Conservation (phyloP, 345 rosid genomes). For the Populus euphratica region DNA sequence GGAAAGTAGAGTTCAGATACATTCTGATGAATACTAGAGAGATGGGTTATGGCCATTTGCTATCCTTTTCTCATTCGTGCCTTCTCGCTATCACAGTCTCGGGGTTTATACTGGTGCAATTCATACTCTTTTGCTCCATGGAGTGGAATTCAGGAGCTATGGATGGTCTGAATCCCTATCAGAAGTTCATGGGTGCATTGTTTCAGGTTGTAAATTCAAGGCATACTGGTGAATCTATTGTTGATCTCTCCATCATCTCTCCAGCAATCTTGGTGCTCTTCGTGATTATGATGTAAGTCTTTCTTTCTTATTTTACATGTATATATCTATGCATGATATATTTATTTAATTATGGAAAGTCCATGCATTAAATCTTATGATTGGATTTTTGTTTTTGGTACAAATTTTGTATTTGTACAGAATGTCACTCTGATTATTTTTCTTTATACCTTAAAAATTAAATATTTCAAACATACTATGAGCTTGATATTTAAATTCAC, state of each 20-base stretch:
- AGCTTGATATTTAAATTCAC: too few species aligned
- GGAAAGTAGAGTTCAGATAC: slow-evolving; percentile 13
- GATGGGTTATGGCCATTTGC: slow-evolving; percentile 24
- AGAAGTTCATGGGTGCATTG: slow-evolving; percentile 32
- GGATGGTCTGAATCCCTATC: slow-evolving; percentile 28
- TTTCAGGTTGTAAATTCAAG: slow-evolving; percentile 34
- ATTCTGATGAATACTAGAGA: slow-evolving; percentile 30
- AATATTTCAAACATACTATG: too few species aligned
- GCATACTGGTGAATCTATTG: slow-evolving; percentile 30
- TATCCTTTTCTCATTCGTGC: slow-evolving; percentile 3
- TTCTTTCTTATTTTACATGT: neutral
- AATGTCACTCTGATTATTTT: too few species aligned
- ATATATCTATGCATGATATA: neutral
- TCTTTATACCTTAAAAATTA: too few species aligned
- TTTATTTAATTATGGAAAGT: too few species aligned
- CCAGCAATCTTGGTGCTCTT: slow-evolving; percentile 29
- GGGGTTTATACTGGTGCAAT: slow-evolving; percentile 25
- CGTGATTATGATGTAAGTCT: slow-evolving; percentile 34
- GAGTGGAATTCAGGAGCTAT: slow-evolving; percentile 51
- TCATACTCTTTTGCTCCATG: slow-evolving; percentile 34
- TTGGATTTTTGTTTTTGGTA: neutral
- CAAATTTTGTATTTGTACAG: neutral
- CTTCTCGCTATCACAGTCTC: slow-evolving; percentile 18
- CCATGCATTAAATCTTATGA: too few species aligned
- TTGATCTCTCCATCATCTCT: slow-evolving; percentile 27